These are phyloP conservation scores for Tolypocladium amazonense DNA, from an alignment of 2,329 filamentous ascomycete species.

Conservation along the genomic window DNA sequence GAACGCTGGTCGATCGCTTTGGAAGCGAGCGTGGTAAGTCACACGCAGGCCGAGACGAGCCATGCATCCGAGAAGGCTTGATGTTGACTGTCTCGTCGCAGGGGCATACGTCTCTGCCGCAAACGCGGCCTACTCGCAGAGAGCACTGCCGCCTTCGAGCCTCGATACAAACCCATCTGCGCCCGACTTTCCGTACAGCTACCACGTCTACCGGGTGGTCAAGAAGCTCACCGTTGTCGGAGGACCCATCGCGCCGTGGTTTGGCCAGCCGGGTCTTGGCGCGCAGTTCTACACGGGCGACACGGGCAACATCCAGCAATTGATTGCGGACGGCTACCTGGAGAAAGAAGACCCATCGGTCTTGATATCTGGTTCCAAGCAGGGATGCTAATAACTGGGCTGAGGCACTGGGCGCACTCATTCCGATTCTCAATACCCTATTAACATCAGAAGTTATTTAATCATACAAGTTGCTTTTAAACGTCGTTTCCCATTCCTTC, in stretches of 20 bases:
- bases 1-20: neutral
- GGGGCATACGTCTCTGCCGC: neutral
- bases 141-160: neutral
- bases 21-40: neutral
- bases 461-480: too few species aligned
- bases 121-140: neutral
- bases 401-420: neutral
- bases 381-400: neutral
- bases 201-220: neutral
- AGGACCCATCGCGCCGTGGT: neutral
- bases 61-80: neutral
- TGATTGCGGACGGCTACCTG: neutral
- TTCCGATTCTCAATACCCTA: too few species aligned
- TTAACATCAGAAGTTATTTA: too few species aligned
- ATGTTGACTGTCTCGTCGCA: neutral
- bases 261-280: neutral
- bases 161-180: neutral
- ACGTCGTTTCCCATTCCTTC: too few species aligned
- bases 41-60: neutral
- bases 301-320: neutral
- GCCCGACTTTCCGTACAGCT: neutral
- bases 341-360: neutral
- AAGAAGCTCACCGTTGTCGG: neutral
- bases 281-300: neutral
- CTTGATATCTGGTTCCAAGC: neutral